Conservation (phyloP, 2,329 filamentous ascomycete genomes). For the Fusarium brevicatenulatum region DNA sequence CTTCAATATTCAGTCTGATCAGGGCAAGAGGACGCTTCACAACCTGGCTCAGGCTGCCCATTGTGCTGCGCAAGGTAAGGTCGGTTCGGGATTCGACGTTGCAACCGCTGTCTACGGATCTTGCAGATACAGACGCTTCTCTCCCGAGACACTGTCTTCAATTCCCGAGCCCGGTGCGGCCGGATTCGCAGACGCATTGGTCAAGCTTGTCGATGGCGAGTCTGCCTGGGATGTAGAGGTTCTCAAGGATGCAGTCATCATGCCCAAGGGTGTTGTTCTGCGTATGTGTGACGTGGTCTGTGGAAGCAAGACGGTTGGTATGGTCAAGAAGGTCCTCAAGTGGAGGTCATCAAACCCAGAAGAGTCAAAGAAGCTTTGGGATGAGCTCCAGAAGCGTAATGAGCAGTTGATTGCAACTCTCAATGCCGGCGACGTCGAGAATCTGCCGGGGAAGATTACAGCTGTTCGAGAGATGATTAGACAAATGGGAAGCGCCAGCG, state of each 20-base stretch:
- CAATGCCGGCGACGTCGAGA: constrained; percentile 57
- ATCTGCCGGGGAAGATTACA: constrained; percentile 59
- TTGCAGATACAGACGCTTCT: constrained; percentile 92
- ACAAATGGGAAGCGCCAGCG: constrained; percentile 77
- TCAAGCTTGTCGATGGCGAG: constrained; percentile 71
- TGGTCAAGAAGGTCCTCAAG: constrained; percentile 90
- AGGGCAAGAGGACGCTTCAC: constrained; percentile 74
- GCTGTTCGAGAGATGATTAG: constrained; percentile 72
- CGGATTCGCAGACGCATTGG: constrained; percentile 74
- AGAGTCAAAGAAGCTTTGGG: constrained; percentile 78
- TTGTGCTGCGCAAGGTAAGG: constrained; percentile 95
- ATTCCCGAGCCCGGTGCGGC: constrained; percentile 73
- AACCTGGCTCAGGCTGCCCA: constrained; percentile 95
- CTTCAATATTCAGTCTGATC: constrained; percentile 67
- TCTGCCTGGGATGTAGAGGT: constrained; percentile 83
- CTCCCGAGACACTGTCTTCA: constrained; percentile 74
- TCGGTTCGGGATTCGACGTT: constrained; percentile 95
- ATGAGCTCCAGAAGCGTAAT: constrained; percentile 77
- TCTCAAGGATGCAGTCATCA: constrained; percentile 71
- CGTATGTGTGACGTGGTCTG: constrained; percentile 97
- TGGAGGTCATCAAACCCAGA: constrained; percentile 77
- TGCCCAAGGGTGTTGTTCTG: constrained; percentile 79
- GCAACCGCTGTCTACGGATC: constrained; percentile 92
- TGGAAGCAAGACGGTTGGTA: constrained; percentile 90
- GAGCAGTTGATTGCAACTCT: constrained; percentile 75